phyloP scores from a whole-genome alignment of 1,139 yeast genomes.

The Wickerhamiella infanticola region DNA sequence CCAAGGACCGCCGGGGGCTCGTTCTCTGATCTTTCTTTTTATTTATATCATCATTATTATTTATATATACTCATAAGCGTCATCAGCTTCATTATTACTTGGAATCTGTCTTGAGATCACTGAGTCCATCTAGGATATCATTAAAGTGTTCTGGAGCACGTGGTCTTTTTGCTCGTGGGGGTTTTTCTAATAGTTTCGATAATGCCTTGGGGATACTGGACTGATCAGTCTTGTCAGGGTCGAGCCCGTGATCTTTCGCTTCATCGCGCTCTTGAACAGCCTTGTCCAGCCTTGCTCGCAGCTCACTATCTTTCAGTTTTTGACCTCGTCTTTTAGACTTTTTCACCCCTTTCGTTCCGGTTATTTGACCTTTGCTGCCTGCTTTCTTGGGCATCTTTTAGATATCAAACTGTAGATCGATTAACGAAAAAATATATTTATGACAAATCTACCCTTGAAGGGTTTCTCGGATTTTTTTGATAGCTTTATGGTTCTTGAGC shows the following conservation, averaged over 20 bases:
- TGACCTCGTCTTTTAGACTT: background rate
- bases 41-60: no score
- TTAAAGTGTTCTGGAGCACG: background rate
- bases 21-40: constrained; percentile 8
- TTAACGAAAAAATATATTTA: no score
- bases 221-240: background rate
- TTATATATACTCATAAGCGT: background rate
- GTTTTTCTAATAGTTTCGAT: background rate
- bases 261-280: background rate
- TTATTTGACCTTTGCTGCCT: no score
- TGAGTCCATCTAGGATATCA: background rate
- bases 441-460: no score
- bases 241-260: background rate
- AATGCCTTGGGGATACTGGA: background rate
- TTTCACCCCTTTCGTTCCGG: background rate
- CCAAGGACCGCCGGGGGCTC: constrained; percentile 21
- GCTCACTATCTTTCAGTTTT: background rate
- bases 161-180: background rate
- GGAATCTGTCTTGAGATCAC: background rate
- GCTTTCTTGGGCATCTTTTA: no score
- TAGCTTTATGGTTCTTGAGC: no score
- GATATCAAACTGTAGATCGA: no score
- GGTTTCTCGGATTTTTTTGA: no score
- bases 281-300: background rate
- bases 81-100: background rate